Evolutionary conservation across 306 rosid genomes (phyloP).

Genomic region (Lupinus albus): DNA sequence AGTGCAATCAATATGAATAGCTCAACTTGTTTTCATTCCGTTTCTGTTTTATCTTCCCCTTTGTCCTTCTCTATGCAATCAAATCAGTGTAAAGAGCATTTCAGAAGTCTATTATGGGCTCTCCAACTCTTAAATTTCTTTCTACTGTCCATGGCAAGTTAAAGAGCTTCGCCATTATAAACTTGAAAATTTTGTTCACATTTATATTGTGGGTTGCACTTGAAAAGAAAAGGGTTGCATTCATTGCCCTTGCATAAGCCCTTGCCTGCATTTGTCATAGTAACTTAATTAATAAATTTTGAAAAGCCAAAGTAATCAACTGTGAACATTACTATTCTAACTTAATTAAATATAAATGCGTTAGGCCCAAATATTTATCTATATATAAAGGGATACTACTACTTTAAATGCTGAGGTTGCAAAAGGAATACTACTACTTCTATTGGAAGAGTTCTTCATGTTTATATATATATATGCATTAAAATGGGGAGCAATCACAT

Average conservation of each 20-base stretch:
- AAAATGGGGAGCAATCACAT: not conserved
- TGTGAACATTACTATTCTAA: conserved; percentile 1
- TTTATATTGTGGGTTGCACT: conserved; percentile 95
- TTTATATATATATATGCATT: not conserved
- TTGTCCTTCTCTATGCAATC: conserved; percentile 40
- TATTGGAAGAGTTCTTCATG: conserved; percentile 21
- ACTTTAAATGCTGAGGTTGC: conserved; percentile 41
- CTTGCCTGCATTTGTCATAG: conserved; percentile 63
- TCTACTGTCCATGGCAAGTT: conserved; percentile 88
- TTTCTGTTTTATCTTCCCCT: not conserved
- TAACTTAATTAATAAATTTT: conserved; percentile 25
- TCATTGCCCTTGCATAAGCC: conserved; percentile 86
- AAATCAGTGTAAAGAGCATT: conserved; percentile 19
- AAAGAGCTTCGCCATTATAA: conserved; percentile 85
- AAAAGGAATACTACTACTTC: conserved; percentile 2
- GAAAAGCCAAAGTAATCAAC: conserved; percentile 16
- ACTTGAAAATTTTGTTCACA: conserved; percentile 94
- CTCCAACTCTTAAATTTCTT: conserved; percentile 79
- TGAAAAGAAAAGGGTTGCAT: conserved; percentile 88
- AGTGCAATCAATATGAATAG: conserved; percentile 10
- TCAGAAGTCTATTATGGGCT: conserved; percentile 89
- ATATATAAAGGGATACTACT: too few species aligned
- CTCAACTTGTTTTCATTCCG: conserved; percentile 12
- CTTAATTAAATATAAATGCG: conserved; percentile 43
- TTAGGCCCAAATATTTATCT: conserved; percentile 38